Evolutionary conservation across 805 yeast species (phyloP).

Genomic region (Cyberlindnera maclurae): DNA sequence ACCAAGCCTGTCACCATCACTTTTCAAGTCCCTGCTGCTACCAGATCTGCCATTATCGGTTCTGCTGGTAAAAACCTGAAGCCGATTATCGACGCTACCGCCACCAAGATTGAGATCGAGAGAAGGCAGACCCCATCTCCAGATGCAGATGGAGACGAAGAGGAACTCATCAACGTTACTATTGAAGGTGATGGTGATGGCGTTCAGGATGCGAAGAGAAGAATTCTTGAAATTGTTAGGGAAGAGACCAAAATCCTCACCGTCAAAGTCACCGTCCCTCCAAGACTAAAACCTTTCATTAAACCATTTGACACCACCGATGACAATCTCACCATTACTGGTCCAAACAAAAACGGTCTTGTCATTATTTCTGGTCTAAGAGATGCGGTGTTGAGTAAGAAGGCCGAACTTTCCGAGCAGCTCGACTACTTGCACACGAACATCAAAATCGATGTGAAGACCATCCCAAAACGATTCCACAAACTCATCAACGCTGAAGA

Average conservation of each 20-base stretch:
- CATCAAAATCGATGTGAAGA: constrained; percentile 46
- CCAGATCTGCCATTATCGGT: constrained; percentile 79
- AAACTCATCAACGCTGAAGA: constrained; percentile 55
- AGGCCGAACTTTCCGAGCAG: constrained; percentile 39
- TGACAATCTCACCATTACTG: constrained; percentile 23
- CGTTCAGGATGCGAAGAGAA: constrained; percentile 61
- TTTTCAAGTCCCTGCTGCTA: constrained; percentile 66
- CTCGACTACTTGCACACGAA: constrained; percentile 38
- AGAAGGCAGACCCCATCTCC: constrained; percentile 34
- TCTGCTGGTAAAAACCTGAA: constrained; percentile 76
- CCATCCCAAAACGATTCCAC: constrained; percentile 64
- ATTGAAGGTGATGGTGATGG: constrained; percentile 85
- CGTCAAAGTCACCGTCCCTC: constrained; percentile 39
- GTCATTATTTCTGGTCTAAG: constrained; percentile 66
- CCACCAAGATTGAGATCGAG: constrained; percentile 66
- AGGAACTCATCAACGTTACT: constrained; percentile 51
- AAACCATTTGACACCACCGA: constrained; percentile 25
- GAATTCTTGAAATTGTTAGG: constrained; percentile 65
- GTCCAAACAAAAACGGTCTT: constrained; percentile 33
- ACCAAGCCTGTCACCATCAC: constrained; percentile 62
- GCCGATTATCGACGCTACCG: constrained; percentile 65
- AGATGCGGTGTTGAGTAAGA: constrained; percentile 51
- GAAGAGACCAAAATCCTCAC: constrained; percentile 61
- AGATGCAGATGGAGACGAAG: constrained; percentile 52
- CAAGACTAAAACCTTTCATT: constrained; percentile 27